These are phyloP conservation scores for Annona cherimola DNA, from an alignment of 164 flowering plant species.

Conservation along the genomic window DNA sequence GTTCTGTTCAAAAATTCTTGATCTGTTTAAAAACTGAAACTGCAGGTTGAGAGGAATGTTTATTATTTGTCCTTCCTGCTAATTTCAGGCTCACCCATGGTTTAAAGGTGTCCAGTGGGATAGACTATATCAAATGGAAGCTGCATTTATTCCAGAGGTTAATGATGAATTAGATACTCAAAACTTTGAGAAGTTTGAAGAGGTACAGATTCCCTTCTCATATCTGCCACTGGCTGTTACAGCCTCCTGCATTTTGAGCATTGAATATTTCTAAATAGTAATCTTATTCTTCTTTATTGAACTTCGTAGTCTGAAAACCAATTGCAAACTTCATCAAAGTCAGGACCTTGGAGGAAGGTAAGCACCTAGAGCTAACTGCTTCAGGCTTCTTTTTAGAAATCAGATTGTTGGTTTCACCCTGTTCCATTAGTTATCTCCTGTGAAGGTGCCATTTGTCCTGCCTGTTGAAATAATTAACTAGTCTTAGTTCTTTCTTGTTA, in stretches of 20 bases:
- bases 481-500: too few relatives aligned
- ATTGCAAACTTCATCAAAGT: slow-evolving; percentile 38
- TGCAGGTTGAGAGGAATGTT: slow-evolving; percentile 3
- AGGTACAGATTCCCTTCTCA: slow-evolving; percentile 36
- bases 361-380: neutral
- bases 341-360: slow-evolving; percentile 85
- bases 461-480: too few relatives aligned
- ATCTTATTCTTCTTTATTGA: neutral
- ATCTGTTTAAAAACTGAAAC: slow-evolving; percentile 1
- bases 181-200: slow-evolving; percentile 96
- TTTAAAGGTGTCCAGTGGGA: slow-evolving; percentile 80
- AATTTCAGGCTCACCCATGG: slow-evolving; percentile 86
- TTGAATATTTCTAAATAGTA: neutral
- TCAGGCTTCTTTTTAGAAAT: neutral
- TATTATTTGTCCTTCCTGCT: slow-evolving; percentile 15
- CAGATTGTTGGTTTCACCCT: too few relatives aligned
- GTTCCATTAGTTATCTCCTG: too few relatives aligned
- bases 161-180: slow-evolving; percentile 93
- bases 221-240: neutral
- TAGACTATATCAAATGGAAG: slow-evolving; percentile 75
- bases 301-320: slow-evolving; percentile 47
- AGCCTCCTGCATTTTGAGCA: neutral
- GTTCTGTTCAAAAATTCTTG: slow-evolving; percentile 22
- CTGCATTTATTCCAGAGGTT: slow-evolving; percentile 97
- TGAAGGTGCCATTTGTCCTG: too few relatives aligned